Evolutionary conservation across 192 early-diverging fungal genomes (phyloP).

Genomic region (Rhizoclosmatium globosum): DNA sequence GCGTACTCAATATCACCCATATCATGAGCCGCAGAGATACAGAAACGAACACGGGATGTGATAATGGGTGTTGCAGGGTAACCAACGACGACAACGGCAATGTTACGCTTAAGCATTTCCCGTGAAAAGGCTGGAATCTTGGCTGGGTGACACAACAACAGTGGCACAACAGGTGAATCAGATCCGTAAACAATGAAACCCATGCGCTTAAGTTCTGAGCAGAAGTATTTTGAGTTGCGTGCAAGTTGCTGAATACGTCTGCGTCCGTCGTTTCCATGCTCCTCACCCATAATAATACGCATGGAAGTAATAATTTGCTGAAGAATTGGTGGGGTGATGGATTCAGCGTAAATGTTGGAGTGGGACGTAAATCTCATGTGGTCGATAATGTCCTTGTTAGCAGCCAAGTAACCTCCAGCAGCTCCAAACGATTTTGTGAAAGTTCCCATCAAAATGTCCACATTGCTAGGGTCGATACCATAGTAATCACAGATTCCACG

Average conservation of each 20-base stretch:
- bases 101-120: conserved; percentile 85
- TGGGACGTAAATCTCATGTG: conserved; percentile 80
- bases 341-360: conserved; percentile 89
- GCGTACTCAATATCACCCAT: conserved; percentile 83
- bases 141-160: conserved; percentile 92
- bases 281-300: conserved; percentile 94
- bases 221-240: conserved; percentile 87
- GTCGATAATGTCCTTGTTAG: conserved; percentile 76
- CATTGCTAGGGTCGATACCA: conserved; percentile 85
- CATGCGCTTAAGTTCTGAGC: conserved; percentile 78
- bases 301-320: conserved; percentile 91
- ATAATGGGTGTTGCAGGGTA: conserved; percentile 99
- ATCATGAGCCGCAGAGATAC: conserved; percentile 92
- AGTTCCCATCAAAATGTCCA: conserved; percentile 97
- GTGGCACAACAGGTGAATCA: conserved; percentile 90
- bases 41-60: conserved; percentile 92
- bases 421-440: conserved; percentile 99
- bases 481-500: conserved; percentile 97
- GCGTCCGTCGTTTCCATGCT: conserved; percentile 80
- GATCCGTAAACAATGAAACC: conserved; percentile 96
- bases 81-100: conserved; percentile 96
- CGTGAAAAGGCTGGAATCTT: conserved; percentile 98
- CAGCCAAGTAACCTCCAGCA: conserved; percentile 94
- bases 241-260: conserved; percentile 86
- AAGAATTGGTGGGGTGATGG: conserved; percentile 83